Evolutionary conservation across 768 basidiomycete genomes (phyloP).

Genomic region (Mycena vitilis): DNA sequence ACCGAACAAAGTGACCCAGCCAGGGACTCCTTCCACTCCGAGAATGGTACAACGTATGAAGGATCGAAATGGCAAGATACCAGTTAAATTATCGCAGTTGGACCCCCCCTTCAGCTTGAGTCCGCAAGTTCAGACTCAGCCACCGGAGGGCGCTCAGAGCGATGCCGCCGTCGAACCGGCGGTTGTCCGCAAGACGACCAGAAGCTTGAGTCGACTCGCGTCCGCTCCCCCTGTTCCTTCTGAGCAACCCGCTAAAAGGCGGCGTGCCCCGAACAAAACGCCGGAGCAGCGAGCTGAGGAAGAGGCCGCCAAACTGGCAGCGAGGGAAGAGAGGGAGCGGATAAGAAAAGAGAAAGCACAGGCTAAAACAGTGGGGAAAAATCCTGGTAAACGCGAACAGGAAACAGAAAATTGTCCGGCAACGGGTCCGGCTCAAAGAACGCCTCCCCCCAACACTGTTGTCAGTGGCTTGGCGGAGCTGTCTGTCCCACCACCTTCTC

Average conservation of each 20-base stretch:
- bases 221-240: constrained; percentile 27
- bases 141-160: not conserved
- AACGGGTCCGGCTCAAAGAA: not conserved
- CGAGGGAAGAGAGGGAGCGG: constrained; percentile 31
- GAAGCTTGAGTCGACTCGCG: constrained; percentile 36
- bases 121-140: not conserved
- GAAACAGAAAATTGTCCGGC: constrained; percentile 2
- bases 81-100: constrained; percentile 25
- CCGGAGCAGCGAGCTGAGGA: constrained; percentile 39
- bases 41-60: constrained; percentile 57
- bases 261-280: constrained; percentile 40
- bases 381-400: not conserved
- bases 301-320: constrained; percentile 21
- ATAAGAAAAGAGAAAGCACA: constrained; percentile 25
- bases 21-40: constrained; percentile 39
- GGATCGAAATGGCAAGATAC: constrained; percentile 50
- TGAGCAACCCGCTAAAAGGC: constrained; percentile 34
- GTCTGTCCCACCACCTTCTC: not conserved
- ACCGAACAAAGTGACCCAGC: constrained; percentile 28
- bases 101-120: constrained; percentile 21
- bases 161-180: not conserved
- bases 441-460: not conserved
- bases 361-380: constrained; percentile 23
- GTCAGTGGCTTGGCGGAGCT: not conserved
- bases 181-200: constrained; percentile 16